Base-by-base conservation (phyloP, 129 eudicot species). In the Flaveria trinervia region DNA sequence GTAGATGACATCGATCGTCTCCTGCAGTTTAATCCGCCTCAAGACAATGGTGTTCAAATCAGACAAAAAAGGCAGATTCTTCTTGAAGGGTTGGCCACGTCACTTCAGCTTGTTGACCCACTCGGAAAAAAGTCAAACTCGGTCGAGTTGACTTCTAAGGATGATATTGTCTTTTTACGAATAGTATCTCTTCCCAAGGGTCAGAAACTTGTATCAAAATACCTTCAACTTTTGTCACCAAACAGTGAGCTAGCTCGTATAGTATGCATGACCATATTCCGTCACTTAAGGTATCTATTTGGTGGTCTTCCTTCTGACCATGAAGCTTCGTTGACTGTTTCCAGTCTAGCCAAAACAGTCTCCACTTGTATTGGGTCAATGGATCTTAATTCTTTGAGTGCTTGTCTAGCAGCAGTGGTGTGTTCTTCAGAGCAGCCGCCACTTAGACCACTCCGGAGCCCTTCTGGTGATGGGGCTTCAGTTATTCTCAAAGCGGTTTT, bases 351-450 rank as follows among this genome's bases (percentile, higher is more conserved):
- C 1, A 82, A 80, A 77, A 79, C 86, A 5, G 96, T 92, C 62
- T 76, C 91, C 7, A 39, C 80, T 9, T 88, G 96, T 78, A 87
- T 95, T 25, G 54, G 84, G 74, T 85, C 94, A 5, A 92, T 95
- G 99, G 94, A 92, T 81, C 95, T 95, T 33, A 90, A 87, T 83
- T 87, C 97, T 22, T 83, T 92, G 9, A 89, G 97, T 81, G 96
- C 97, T 72, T 95, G 97, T 81, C 91, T 95, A 36, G 99, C 99
- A 22, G 97, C 99, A 1, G 96, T 95, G 2, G 99, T 95, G 52
- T 95, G 99, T 84, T 95, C 97, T 54, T 82, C 91, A 7, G 99
- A 95, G 80, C 97, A 95, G 67, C 99, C 99, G 13, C 99, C 99
- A 4, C 92, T 95, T 39, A 93, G 99, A 23, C 99, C 99, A 7